Evolutionary conservation across 345 rosid species (phyloP), one percentile per base, ranked within the genome.

Genomic region (Litchi chinensis): DNA sequence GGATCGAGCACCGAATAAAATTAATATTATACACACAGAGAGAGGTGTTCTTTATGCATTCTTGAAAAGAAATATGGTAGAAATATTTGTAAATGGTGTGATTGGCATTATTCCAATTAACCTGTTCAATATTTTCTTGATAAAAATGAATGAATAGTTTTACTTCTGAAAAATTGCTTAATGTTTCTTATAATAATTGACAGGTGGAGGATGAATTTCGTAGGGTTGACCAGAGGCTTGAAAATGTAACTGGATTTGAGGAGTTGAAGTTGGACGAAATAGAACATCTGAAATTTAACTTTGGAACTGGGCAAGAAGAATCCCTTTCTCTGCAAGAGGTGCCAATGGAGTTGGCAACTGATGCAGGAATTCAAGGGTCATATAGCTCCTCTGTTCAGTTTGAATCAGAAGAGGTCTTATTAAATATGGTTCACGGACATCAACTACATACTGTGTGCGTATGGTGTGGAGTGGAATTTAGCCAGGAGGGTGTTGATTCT

Each of bases 381-480:
- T 84, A 68, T 76, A 83, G 41, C 54, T 80, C 88, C 12, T 59
- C 87, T 0, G 77, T 46, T 75, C 83, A 67, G 73, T 77, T 89
- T 81, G 91, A 79, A 46, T 71, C 91, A 43, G 85, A 80, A 68
- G 87, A 80, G 62, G 82, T 80, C 18, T 52, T 68, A 71, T 80
- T 75, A 40, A 73, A 81, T 66, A 60, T 76, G 75, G 73, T 65
- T 43, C 71, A 70, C 28, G 65, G 71, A 21, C 81, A 76, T 76
- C 83, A 80, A 68, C 78, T 78, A 43, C 79, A 86, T 59, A 86
- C 93, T 39, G 43, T 79, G 28, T 90, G 93, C 48, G 84, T 86
- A 59, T 88, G 95, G 95, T 90, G 95, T n/a, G 91, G 90, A 15
- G 52, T 81, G 39, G 91, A 91, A 87, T 90, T 91, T 81, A 88